A percentile compares a stretch with the other conserved stretches of the same genome.
Conservation (phyloP, 2,329 filamentous ascomycete species). For the Harringtonia lauricola region DNA sequence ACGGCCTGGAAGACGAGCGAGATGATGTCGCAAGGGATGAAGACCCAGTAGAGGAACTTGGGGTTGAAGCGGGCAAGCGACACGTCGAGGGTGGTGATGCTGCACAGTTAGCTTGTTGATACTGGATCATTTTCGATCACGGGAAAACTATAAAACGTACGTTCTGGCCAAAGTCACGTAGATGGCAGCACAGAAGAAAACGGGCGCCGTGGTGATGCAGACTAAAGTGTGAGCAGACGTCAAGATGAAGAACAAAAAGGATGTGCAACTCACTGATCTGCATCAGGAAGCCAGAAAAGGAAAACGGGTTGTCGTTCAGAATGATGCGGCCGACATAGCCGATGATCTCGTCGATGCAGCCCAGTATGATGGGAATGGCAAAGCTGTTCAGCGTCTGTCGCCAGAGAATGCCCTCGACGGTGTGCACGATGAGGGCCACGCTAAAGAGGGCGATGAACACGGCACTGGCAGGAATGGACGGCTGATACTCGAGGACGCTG, state of each 20-base stretch:
- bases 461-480: slow-evolving; percentile 29
- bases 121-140: no score
- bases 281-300: slow-evolving; percentile 49
- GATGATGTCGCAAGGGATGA: slow-evolving; percentile 41
- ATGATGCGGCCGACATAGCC: slow-evolving; percentile 52
- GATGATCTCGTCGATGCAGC: slow-evolving; percentile 45
- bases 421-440: slow-evolving; percentile 35
- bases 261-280: slow-evolving; percentile 48
- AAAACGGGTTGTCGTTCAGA: slow-evolving; percentile 46
- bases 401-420: slow-evolving; percentile 33
- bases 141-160: slow-evolving; percentile 6
- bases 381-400: slow-evolving; percentile 31
- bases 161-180: slow-evolving; percentile 45
- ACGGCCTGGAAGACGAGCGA: slow-evolving; percentile 44
- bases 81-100: slow-evolving; percentile 25
- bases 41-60: slow-evolving; percentile 29
- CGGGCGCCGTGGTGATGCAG: slow-evolving; percentile 44
- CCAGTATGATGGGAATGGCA: slow-evolving; percentile 40
- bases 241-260: background rate
- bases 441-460: slow-evolving; percentile 31
- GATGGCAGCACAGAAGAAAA: slow-evolving; percentile 51
- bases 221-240: slow-evolving; percentile 22
- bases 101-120: no score
- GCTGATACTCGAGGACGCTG: slow-evolving; percentile 36
- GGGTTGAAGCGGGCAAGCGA: slow-evolving; percentile 29